phyloP scores from a whole-genome alignment of 2,329 filamentous ascomycete species.

The Diaporthe aspalathi region DNA sequence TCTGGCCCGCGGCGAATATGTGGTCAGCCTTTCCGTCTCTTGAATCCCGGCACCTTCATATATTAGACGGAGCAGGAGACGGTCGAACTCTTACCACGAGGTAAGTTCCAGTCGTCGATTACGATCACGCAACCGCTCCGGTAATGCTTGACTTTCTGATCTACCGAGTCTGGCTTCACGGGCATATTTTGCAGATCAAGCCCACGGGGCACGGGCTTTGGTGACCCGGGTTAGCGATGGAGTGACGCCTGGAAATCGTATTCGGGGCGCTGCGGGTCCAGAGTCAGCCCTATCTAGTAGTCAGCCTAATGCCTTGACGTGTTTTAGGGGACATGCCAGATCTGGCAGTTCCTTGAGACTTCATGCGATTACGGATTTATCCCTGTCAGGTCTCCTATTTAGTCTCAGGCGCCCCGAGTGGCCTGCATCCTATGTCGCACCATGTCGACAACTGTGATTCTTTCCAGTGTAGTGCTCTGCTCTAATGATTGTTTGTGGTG shows the following conservation, averaged over 20 bases:
- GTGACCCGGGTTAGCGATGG: not conserved
- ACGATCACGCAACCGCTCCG: not conserved
- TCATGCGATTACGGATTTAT: not conserved
- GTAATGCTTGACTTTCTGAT: not conserved
- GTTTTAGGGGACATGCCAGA: constrained; percentile 1
- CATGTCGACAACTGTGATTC: no score
- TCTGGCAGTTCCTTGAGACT: constrained; percentile 6
- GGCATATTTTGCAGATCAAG: not conserved
- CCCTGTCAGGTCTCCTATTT: not conserved
- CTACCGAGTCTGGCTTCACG: not conserved
- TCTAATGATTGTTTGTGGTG: not conserved
- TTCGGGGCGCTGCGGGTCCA: not conserved
- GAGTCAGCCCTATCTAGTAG: not conserved
- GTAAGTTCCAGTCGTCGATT: not conserved
- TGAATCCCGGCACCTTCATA: no score
- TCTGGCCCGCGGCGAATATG: no score
- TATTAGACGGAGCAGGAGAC: no score
- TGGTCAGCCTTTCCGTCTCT: no score
- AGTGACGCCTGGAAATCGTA: constrained; percentile 13
- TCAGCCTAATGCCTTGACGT: not conserved
- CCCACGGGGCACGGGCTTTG: not conserved
- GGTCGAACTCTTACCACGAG: not conserved
- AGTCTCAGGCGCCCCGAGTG: not conserved
- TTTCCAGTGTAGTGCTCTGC: no score
- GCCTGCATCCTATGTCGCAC: not conserved